A percentile compares a stretch with the other conserved stretches of the same genome.
Conservation (phyloP, 2,329 filamentous ascomycete species). For the Catunica adiposa region DNA sequence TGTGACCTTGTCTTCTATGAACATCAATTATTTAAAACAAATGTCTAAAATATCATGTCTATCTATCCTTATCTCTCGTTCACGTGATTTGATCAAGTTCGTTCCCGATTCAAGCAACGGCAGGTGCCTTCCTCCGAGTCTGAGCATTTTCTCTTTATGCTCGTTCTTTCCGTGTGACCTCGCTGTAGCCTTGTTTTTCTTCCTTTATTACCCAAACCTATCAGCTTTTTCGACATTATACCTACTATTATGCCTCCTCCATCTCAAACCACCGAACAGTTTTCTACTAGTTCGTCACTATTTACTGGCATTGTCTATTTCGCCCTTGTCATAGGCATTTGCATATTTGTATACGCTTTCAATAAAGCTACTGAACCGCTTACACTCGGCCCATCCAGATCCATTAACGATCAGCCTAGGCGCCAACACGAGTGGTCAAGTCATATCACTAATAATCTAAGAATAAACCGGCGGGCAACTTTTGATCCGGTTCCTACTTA, state of each 20-base stretch:
- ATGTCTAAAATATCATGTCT: too few relatives aligned
- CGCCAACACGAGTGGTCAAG: background rate
- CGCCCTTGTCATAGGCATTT: conserved; percentile 11
- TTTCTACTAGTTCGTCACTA: conserved; percentile 1
- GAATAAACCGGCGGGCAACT: conserved; percentile 2
- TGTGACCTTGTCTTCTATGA: too few relatives aligned
- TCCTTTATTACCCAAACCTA: background rate
- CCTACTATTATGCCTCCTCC: background rate
- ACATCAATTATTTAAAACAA: too few relatives aligned
- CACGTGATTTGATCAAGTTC: background rate
- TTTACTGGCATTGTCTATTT: conserved; percentile 10
- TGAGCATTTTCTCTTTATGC: background rate
- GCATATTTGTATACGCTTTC: conserved; percentile 11
- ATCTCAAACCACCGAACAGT: background rate
- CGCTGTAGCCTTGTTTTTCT: conserved; percentile 3
- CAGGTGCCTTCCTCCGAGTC: background rate
- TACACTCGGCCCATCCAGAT: background rate
- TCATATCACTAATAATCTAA: background rate
- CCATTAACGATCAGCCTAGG: too few relatives aligned
- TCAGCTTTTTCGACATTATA: background rate
- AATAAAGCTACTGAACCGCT: conserved; percentile 2
- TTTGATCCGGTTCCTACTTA: conserved; percentile 13
- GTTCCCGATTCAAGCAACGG: background rate
- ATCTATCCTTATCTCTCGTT: too few relatives aligned
- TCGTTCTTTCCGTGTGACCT: background rate